Evolutionary conservation across 805 yeast genomes (phyloP).

Genomic region (Ogataea haglerorum): DNA sequence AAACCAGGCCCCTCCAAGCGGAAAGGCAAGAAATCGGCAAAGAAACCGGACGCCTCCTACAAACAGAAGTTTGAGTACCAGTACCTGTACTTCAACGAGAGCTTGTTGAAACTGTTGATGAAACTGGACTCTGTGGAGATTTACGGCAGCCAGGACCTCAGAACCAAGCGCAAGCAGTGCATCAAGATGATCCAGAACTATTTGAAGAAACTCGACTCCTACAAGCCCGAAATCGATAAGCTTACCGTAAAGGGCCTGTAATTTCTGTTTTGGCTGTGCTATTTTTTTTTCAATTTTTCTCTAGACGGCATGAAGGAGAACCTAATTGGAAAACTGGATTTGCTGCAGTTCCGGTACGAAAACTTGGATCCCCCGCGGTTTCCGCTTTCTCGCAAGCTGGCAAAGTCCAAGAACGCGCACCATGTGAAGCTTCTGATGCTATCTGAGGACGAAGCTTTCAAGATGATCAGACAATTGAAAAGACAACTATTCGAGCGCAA

Average conservation of each 20-base stretch:
- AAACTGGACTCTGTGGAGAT: constrained; percentile 57
- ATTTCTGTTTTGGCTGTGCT: constrained; percentile 6
- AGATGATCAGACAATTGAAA: constrained; percentile 44
- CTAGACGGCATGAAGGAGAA: constrained; percentile 34
- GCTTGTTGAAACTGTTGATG: constrained; percentile 62
- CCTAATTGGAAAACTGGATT: constrained; percentile 51
- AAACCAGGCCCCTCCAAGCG: constrained; percentile 6
- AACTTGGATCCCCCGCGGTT: constrained; percentile 45
- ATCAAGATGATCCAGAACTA: constrained; percentile 60
- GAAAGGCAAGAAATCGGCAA: constrained; percentile 8
- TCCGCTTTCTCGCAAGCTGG: constrained; percentile 44
- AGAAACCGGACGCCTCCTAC: constrained; percentile 17
- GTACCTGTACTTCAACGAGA: constrained; percentile 60
- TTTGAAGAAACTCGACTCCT: constrained; percentile 50
- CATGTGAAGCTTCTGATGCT: constrained; percentile 36
- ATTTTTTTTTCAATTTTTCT: constrained; percentile 5
- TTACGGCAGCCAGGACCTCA: constrained; percentile 45
- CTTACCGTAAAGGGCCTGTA: constrained; percentile 17
- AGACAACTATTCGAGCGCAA: constrained; percentile 45
- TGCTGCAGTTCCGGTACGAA: constrained; percentile 49
- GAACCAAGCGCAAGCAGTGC: constrained; percentile 54
- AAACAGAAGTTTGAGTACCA: constrained; percentile 39
- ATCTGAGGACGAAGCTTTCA: constrained; percentile 40
- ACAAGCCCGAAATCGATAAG: constrained; percentile 20
- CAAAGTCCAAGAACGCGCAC: constrained; percentile 39